These are phyloP conservation scores for Dispira simplex DNA, from an alignment of 192 early-diverging fungal species.

Conservation along the genomic window DNA sequence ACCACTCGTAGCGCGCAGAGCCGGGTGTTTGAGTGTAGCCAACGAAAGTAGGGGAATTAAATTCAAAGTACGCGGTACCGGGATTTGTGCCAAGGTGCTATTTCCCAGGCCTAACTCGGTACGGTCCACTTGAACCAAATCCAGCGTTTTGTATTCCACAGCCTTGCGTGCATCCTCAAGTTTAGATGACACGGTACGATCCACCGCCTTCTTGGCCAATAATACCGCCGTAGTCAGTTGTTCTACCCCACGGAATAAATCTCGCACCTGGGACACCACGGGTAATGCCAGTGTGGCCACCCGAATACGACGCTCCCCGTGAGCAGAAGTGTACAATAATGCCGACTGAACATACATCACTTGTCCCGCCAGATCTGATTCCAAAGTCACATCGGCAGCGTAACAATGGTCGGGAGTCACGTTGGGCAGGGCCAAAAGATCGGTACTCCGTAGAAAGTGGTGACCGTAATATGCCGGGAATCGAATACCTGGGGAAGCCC, in stretches of 20 bases:
- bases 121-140: conserved; percentile 87
- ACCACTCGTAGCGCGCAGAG: conserved; percentile 30
- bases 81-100: conserved; percentile 63
- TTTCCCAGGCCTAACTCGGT: conserved; percentile 49
- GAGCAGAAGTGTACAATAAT: conserved; percentile 74
- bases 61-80: conserved; percentile 72
- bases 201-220: conserved; percentile 81
- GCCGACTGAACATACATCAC: conserved; percentile 93
- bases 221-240: conserved; percentile 68
- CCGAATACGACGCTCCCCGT: conserved; percentile 84
- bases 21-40: conserved; percentile 65
- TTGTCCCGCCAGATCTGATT: conserved; percentile 44
- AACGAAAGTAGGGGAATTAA: conserved; percentile 70
- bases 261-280: conserved; percentile 61
- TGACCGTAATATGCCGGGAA: conserved; percentile 91
- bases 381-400: conserved; percentile 62
- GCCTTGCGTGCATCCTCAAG: conserved; percentile 92
- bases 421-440: conserved; percentile 80
- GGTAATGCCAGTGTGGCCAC: conserved; percentile 84
- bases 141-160: conserved; percentile 66
- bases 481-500: conserved; percentile 75
- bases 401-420: conserved; percentile 88
- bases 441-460: conserved; percentile 92
- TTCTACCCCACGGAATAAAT: conserved; percentile 71
- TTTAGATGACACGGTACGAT: conserved; percentile 67